These are phyloP conservation scores for Eimeria brunetti DNA, from an alignment of 169 alveolate species.

Conservation along the genomic window DNA sequence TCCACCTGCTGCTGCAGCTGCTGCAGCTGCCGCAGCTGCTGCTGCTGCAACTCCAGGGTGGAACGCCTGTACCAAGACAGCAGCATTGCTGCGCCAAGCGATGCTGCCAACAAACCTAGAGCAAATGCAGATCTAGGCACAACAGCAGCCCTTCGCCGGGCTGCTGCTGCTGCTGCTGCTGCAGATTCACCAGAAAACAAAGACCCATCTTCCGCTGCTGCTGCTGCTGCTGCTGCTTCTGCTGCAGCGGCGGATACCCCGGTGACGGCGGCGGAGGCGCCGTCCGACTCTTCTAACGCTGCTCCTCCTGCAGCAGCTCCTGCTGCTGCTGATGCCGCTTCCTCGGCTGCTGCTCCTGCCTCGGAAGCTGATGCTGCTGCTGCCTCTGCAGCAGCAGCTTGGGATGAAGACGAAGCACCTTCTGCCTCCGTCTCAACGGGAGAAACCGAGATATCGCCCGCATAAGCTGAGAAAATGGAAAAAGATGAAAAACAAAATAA, in stretches of 20 bases:
- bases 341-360: conserved; percentile 10
- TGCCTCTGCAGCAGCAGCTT: background rate
- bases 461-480: too few relatives aligned
- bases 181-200: background rate
- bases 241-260: background rate
- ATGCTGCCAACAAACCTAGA: background rate
- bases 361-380: background rate
- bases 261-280: background rate
- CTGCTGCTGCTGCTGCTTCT: background rate
- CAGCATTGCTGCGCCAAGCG: background rate
- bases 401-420: background rate
- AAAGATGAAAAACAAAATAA: too few relatives aligned
- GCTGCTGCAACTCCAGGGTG: background rate
- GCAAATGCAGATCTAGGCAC: background rate
- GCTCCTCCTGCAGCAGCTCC: background rate
- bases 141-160: background rate
- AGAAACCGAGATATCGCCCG: background rate
- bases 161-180: too few relatives aligned
- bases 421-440: background rate
- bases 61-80: background rate
- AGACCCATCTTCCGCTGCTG: background rate
- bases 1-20: background rate
- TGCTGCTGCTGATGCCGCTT: background rate
- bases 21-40: background rate
- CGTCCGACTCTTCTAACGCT: background rate